Evolutionary conservation across 1,284 basidiomycete species (phyloP).

Genomic region (Melampsora larici-populina): DNA sequence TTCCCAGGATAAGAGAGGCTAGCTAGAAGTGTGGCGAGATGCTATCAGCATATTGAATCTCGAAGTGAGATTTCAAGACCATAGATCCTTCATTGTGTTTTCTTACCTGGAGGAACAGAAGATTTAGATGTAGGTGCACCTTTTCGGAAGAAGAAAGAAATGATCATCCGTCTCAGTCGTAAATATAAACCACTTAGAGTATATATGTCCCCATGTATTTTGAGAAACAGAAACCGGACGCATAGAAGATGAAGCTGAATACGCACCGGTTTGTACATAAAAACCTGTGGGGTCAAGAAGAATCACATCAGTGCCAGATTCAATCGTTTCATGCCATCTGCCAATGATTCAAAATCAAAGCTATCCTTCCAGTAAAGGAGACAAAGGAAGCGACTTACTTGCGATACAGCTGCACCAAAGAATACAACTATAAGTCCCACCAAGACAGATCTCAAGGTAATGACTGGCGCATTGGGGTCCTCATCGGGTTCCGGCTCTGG

Average conservation of each 20-base stretch:
- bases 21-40: not conserved
- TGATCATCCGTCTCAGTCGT: too few relatives aligned
- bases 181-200: too few relatives aligned
- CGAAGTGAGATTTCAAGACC: not conserved
- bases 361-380: not conserved
- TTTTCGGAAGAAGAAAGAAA: too few relatives aligned
- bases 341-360: not conserved
- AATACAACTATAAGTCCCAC: constrained; percentile 25
- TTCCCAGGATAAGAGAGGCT: constrained; percentile 31
- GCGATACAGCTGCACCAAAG: constrained; percentile 39
- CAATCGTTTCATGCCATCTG: not conserved
- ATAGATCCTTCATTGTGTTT: not conserved
- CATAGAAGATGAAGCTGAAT: too few relatives aligned
- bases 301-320: not conserved
- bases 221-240: too few relatives aligned
- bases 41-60: not conserved
- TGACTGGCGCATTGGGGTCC: constrained; percentile 29
- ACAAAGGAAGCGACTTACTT: constrained; percentile 7
- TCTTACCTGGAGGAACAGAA: constrained; percentile 33
- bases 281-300: constrained; percentile 1
- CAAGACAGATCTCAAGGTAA: constrained; percentile 27
- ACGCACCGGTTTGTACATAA: constrained; percentile 25
- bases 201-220: too few relatives aligned
- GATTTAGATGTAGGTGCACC: constrained; percentile 13
- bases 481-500: constrained; percentile 27